Conservation (phyloP, 345 rosid species). For the Alliaria petiolata region DNA sequence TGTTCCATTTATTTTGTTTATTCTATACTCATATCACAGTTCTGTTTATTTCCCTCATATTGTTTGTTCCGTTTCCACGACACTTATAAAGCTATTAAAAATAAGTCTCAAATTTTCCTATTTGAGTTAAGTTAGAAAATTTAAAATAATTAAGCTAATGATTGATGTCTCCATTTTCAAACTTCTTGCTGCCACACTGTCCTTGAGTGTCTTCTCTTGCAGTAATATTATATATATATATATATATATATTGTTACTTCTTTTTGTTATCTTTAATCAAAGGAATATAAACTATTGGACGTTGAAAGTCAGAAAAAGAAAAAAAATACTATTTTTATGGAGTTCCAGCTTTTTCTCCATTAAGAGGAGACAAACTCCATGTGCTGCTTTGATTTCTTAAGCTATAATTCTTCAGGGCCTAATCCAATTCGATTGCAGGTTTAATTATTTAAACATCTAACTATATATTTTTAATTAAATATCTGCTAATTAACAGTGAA, state of each 20-base stretch:
- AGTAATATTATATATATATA: neutral
- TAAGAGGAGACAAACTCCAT: constrained; percentile 38
- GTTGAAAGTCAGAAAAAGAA: constrained; percentile 22
- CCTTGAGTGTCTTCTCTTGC: constrained; percentile 24
- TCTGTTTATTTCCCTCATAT: neutral
- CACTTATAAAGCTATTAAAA: neutral
- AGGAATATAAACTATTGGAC: constrained; percentile 21
- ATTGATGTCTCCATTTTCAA: constrained; percentile 39
- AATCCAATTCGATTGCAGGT: constrained; percentile 16
- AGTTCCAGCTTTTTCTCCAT: constrained; percentile 14
- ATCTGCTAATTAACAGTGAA: neutral
- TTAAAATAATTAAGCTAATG: constrained; percentile 33
- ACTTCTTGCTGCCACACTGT: constrained; percentile 35
- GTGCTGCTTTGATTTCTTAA: constrained; percentile 30
- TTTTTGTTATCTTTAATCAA: constrained; percentile 14
- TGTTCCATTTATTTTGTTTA: neutral
- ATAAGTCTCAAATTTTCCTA: neutral
- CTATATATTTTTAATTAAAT: neutral
- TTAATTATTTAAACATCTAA: neutral
- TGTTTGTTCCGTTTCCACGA: neutral
- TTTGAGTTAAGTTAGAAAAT: constrained; percentile 4
- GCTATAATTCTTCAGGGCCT: constrained; percentile 24
- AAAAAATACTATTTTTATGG: neutral
- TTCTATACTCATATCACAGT: neutral
- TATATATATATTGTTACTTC: neutral